phyloP scores from a whole-genome alignment of 108 stramenopile genomes.

The Skeletonema marinoi region DNA sequence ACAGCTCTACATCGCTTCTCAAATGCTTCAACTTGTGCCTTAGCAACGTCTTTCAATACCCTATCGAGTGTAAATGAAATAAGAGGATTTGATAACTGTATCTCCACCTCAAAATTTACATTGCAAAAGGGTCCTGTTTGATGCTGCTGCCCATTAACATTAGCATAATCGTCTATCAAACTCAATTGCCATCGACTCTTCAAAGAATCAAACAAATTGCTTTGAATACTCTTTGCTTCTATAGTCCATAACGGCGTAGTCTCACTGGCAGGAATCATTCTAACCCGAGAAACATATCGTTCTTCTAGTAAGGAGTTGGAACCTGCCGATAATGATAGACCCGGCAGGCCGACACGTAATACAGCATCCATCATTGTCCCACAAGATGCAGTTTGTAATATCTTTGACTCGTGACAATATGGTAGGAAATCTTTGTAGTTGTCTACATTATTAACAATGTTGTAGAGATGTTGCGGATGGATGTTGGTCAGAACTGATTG shows the following conservation, averaged over 20 bases:
- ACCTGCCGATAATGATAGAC: slow-evolving; percentile 15
- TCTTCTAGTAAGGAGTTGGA: slow-evolving; percentile 42
- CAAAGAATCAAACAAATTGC: slow-evolving; percentile 67
- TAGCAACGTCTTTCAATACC: slow-evolving; percentile 57
- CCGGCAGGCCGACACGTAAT: slow-evolving; percentile 63
- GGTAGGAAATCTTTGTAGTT: slow-evolving; percentile 70
- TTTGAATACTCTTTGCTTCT: slow-evolving; percentile 68
- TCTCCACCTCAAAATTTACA: slow-evolving; percentile 76
- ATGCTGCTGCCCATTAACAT: background rate
- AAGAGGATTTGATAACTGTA: slow-evolving; percentile 67
- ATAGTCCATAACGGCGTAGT: slow-evolving; percentile 45
- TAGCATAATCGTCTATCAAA: slow-evolving; percentile 13
- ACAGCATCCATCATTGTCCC: slow-evolving; percentile 70
- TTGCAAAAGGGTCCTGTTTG: slow-evolving; percentile 22
- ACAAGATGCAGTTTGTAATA: slow-evolving; percentile 49
- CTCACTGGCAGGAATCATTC: slow-evolving; percentile 25
- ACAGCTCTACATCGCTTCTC: slow-evolving; percentile 55
- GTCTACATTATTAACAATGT: slow-evolving; percentile 79
- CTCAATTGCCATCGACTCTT: slow-evolving; percentile 67
- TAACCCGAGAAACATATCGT: slow-evolving; percentile 66
- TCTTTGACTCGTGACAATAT: slow-evolving; percentile 62
- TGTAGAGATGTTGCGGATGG: slow-evolving; percentile 64
- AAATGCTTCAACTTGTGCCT: slow-evolving; percentile 67
- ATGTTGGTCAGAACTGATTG: slow-evolving; percentile 44
- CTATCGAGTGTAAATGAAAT: slow-evolving; percentile 45